Evolutionary conservation across 345 rosid species (phyloP).

Genomic region (Camelina laxa): DNA sequence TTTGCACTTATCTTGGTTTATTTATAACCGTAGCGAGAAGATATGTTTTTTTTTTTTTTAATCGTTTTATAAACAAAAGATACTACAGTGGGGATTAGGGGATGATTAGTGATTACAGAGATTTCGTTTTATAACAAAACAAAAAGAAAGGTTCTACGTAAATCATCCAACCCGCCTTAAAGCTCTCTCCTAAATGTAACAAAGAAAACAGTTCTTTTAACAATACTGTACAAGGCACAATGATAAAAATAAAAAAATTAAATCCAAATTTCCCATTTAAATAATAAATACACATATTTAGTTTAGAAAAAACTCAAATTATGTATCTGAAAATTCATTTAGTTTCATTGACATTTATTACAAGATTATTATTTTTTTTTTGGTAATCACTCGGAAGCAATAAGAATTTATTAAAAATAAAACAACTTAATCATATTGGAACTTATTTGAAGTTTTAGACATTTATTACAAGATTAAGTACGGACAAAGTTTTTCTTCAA

Average conservation of each 20-base stretch:
- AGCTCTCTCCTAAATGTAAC: too few species aligned
- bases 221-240: too few species aligned
- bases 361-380: too few species aligned
- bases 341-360: not conserved
- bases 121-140: not conserved
- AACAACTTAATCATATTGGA: too few species aligned
- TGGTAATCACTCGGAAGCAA: too few species aligned
- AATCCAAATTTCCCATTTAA: not conserved
- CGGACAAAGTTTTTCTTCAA: too few species aligned
- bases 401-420: too few species aligned
- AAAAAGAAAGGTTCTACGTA: too few species aligned
- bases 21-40: constrained; percentile 34
- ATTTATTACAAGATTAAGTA: not conserved
- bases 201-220: too few species aligned
- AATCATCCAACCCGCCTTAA: too few species aligned
- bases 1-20: constrained; percentile 3
- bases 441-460: not conserved
- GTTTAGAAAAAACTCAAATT: not conserved
- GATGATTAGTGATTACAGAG: not conserved
- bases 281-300: not conserved
- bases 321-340: not conserved
- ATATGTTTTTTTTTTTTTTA: constrained; percentile 2
- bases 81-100: too few species aligned
- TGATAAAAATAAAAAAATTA: not conserved
- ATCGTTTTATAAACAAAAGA: not conserved